Evolutionary conservation across 2,329 filamentous ascomycete species (phyloP), one percentile per base, ranked within the genome.

Genomic region (Teratosphaeria destructans): DNA sequence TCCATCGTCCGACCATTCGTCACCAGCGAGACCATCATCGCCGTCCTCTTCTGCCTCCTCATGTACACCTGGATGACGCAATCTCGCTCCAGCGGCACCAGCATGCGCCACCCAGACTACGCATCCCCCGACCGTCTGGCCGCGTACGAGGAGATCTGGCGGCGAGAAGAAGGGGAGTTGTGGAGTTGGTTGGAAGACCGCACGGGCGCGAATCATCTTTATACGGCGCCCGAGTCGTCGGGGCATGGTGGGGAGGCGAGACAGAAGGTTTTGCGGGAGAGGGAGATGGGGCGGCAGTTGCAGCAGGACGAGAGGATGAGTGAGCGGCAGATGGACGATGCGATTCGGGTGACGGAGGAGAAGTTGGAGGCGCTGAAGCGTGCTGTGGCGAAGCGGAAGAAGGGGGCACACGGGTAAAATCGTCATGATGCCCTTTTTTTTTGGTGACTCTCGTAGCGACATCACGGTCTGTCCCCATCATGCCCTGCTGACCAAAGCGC

Each of bases 181-280:
- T 96, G 92, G 92, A 86, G 89, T 60, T 96, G 92, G 92, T 77
- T 96, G 4, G 92, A 96, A 72, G 89, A 95, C 67, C 82, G 92
- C 19, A 86, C 90, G 1, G 88, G 90, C 2, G 77, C 94, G 71
- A 87, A 90, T 59, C 77, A 78, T 3, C 70, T 61, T 66, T 73
- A 61, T 66, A 70, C 29, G 29, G 29, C 29, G 59, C 43, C 66
- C 5, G 29, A 32, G 4, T 32, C 29, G 29, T 23, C 64, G 12
- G 57, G 63, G 19, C 60, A 59, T n/a, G 57, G 62, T 29, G 63
- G 61, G 58, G 52, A 60, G 2, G 66, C 68, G n/a, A 60, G 65
- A 57, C 68, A 69, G 61, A 68, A 67, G 39, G 62, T 65, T 11
- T 53, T 69, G 57, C 67, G 12, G 60, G 68, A 58, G 61, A 65